Evolutionary conservation across 2,329 filamentous ascomycete species (phyloP).

Genomic region (Magnaporthales sp.): DNA sequence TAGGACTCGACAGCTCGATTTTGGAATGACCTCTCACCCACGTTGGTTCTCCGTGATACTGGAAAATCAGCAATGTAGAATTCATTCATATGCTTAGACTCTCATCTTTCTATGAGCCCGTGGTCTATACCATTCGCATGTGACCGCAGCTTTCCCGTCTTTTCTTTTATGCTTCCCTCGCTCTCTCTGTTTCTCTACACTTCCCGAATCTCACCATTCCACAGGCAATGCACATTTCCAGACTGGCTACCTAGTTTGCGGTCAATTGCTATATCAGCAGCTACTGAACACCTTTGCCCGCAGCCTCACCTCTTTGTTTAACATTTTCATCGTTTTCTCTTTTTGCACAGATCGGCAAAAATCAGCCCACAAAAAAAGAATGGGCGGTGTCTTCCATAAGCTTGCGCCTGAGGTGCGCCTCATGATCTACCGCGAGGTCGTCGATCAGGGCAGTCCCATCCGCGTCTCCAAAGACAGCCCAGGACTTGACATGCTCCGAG

Average conservation of each 20-base stretch:
- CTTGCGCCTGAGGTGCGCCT: conserved; percentile 2
- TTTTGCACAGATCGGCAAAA: background rate
- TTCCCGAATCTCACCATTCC: background rate
- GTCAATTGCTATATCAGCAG: background rate
- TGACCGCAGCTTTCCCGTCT: background rate
- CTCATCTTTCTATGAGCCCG: background rate
- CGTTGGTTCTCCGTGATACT: background rate
- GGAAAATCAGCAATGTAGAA: background rate
- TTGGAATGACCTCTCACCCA: background rate
- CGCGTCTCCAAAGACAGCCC: background rate
- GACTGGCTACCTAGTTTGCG: background rate
- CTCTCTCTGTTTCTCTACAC: background rate
- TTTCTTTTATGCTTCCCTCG: background rate
- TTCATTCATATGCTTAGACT: background rate
- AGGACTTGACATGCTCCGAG: background rate
- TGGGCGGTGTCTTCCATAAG: background rate
- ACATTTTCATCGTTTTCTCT: background rate
- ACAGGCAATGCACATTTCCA: background rate
- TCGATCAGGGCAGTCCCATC: background rate
- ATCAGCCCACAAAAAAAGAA: background rate
- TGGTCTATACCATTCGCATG: background rate
- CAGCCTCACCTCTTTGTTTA: background rate
- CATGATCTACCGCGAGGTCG: conserved; percentile 3
- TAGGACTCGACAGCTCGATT: background rate
- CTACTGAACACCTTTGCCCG: background rate